Evolutionary conservation across 1,284 basidiomycete genomes (phyloP).

Genomic region (Chalciporus sp.): DNA sequence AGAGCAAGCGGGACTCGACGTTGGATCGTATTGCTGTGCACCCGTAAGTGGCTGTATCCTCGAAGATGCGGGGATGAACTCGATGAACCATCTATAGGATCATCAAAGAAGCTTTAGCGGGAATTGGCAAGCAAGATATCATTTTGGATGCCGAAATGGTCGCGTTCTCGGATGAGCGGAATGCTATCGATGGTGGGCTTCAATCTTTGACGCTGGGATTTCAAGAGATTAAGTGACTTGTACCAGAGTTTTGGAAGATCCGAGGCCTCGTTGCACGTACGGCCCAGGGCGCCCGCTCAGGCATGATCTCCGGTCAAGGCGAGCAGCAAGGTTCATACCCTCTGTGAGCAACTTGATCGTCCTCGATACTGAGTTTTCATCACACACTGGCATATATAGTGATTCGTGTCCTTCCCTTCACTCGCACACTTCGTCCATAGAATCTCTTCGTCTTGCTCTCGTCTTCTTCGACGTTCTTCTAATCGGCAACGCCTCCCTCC

Average conservation of each 20-base stretch:
- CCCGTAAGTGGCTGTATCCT: slow-evolving; percentile 42
- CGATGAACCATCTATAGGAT: slow-evolving; percentile 41
- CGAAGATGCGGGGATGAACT: neutral
- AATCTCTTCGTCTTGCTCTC: slow-evolving; percentile 65
- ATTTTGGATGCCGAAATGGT: slow-evolving; percentile 91
- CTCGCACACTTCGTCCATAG: slow-evolving; percentile 45
- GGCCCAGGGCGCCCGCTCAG: slow-evolving; percentile 51
- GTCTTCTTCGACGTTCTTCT: slow-evolving; percentile 85
- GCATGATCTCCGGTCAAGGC: slow-evolving; percentile 20
- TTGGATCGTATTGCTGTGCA: slow-evolving; percentile 71
- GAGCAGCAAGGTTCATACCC: slow-evolving; percentile 18
- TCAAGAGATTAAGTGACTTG: slow-evolving; percentile 7
- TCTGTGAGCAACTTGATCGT: slow-evolving; percentile 19
- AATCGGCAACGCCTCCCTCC: slow-evolving; percentile 59
- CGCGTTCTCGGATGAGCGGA: slow-evolving; percentile 61
- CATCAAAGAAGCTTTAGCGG: slow-evolving; percentile 62
- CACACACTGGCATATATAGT: slow-evolving; percentile 14
- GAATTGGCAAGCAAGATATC: slow-evolving; percentile 44
- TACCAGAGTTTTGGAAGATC: slow-evolving; percentile 72
- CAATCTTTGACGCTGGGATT: neutral
- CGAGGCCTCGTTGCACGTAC: slow-evolving; percentile 57
- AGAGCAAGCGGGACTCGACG: slow-evolving; percentile 82
- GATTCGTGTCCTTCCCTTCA: slow-evolving; percentile 49
- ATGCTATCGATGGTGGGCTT: slow-evolving; percentile 57
- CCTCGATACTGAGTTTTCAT: neutral